phyloP scores from a whole-genome alignment of 495 filamentous ascomycete species.

The Aspergillus homomorphus region DNA sequence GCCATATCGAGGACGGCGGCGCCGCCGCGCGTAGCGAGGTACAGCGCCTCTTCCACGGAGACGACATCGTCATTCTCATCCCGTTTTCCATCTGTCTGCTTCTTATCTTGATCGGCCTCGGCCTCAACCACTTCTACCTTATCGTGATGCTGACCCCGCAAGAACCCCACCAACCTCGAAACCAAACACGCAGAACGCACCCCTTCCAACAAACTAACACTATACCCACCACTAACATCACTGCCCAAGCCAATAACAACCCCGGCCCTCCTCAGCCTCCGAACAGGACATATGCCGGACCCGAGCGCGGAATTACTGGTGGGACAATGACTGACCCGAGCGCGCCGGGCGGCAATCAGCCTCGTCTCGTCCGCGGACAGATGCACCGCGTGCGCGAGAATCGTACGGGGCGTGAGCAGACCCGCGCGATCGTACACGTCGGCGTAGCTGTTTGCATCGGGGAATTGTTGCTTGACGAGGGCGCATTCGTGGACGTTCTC shows the following conservation, averaged over 20 bases:
- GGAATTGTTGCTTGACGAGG: constrained; percentile 70
- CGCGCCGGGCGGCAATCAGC: constrained; percentile 56
- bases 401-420: constrained; percentile 67
- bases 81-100: constrained; percentile 4
- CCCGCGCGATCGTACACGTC: constrained; percentile 72
- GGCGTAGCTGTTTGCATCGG: constrained; percentile 60
- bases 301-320: constrained; percentile 77
- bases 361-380: constrained; percentile 59
- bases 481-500: constrained; percentile 74
- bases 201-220: constrained; percentile 72
- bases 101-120: not conserved
- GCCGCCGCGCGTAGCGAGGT: constrained; percentile 67
- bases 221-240: constrained; percentile 85
- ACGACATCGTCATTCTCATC: constrained; percentile 49
- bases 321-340: constrained; percentile 82
- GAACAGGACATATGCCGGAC: constrained; percentile 68
- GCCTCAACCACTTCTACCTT: no score
- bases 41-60: constrained; percentile 81
- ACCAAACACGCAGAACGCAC: constrained; percentile 74
- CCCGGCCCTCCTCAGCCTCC: constrained; percentile 68
- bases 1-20: constrained; percentile 68
- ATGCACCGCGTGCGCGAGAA: constrained; percentile 86
- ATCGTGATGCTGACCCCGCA: no score
- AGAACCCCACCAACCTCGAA: constrained; percentile 46
- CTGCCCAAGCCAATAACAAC: constrained; percentile 82